phyloP scores from a whole-genome alignment of 192 early-diverging fungal genomes.

The Fimicolochytrium jonesii region DNA sequence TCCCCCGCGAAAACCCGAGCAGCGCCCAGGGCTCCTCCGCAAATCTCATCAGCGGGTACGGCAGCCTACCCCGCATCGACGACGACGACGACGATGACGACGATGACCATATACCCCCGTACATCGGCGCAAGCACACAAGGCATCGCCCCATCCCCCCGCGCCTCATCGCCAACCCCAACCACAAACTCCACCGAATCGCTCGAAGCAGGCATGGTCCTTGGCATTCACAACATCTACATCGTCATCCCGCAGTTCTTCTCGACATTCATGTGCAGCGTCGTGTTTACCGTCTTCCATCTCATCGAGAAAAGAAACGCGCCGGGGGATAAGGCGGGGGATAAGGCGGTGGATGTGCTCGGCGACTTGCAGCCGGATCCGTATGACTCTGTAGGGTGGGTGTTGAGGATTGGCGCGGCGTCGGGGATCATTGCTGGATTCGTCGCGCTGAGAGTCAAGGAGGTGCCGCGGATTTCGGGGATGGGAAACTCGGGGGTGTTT shows the following conservation, averaged over 20 bases:
- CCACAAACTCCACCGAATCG: background rate
- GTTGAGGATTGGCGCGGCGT: conserved; percentile 66
- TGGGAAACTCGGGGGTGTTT: background rate
- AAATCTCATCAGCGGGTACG: conserved; percentile 5
- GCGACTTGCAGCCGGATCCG: conserved; percentile 11
- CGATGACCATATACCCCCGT: too few species aligned
- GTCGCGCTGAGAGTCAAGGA: conserved; percentile 43
- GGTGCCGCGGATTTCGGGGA: background rate
- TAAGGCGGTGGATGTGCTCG: background rate
- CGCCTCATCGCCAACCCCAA: background rate
- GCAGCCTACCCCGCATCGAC: conserved; percentile 15
- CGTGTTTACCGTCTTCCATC: conserved; percentile 59
- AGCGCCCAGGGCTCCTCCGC: background rate
- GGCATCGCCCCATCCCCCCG: background rate
- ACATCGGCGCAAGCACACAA: background rate
- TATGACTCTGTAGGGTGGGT: conserved; percentile 61
- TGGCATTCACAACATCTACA: conserved; percentile 94
- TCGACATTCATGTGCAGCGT: conserved; percentile 73
- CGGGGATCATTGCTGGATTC: conserved; percentile 60
- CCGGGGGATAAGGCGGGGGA: conserved; percentile 36
- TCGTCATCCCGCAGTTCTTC: conserved; percentile 89
- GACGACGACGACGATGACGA: conserved; percentile 20
- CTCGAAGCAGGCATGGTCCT: conserved; percentile 57
- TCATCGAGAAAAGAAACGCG: background rate
- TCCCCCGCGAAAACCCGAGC: background rate